Evolutionary conservation across 805 yeast species (phyloP), one percentile per base, ranked within the genome.

Genomic region (Maudiozyma turicensis): DNA sequence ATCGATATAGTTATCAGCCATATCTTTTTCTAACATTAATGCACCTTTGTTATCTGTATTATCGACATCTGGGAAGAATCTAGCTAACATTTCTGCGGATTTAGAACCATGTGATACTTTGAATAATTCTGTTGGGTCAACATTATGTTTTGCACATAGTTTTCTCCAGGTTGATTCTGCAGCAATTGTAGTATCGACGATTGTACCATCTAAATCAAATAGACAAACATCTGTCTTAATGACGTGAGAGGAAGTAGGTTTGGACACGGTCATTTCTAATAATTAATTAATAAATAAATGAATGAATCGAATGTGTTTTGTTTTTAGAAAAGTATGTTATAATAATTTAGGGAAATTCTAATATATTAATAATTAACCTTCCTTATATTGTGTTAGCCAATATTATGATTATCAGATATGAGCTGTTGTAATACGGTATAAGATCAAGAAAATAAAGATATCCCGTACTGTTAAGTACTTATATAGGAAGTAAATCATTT

Each of bases 121-220:
- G 60, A 82, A 77, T 48, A 85, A 77, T 56, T 80, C 79, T 44
- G 74, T 77, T 8, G 84, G 78, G 65, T 80, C 77, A 32, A 82
- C 82, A 53, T 74, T 76, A 51, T 84, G 74, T 60, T 80, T 70
- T 47, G 71, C 65, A 54, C 74, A 71, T 55, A 83, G 71, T 44
- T 76, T 79, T 52, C 71, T 75, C 93, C 95, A 86, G 62, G 84
- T 77, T 58, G 75, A 78, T 61, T 82, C 86, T 49, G 86, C 85
- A 45, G 90, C 86, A 41, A 75, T 77, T 40, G 89, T 84, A 34
- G 93, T 82, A 62, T 80, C 77, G 54, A 86, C 86, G 52, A 86
- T 69, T 15, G 95, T 86, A 38, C 95, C 95, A 61, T 86, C 95
- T 47, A 87, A 75, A 67, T 86, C 95, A 61, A 86, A 86, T 47